These are phyloP conservation scores for Lantana camara DNA, from an alignment of 257 asterid genomes.

Conservation along the genomic window DNA sequence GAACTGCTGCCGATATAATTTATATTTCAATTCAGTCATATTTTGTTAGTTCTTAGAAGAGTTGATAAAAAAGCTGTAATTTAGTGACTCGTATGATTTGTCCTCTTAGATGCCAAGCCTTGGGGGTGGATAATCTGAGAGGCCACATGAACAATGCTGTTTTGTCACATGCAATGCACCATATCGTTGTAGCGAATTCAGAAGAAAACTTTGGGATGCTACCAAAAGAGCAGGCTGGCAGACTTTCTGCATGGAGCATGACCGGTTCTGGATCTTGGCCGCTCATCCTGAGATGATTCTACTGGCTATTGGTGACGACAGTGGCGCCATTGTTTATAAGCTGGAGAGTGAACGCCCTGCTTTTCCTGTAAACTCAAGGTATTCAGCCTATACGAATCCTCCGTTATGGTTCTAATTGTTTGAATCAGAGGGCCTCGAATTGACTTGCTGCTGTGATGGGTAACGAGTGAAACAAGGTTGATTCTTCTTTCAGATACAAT, in stretches of 20 bases:
- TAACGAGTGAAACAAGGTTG: too few relatives aligned
- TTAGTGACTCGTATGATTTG: slow-evolving; percentile 3
- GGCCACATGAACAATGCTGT: slow-evolving; percentile 99
- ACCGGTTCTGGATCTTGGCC: slow-evolving; percentile 95
- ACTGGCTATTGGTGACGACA: slow-evolving; percentile 97
- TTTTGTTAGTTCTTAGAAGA: not conserved
- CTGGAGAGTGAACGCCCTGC: slow-evolving; percentile 99
- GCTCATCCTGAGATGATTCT: slow-evolving; percentile 99
- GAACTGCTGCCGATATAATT: too few relatives aligned
- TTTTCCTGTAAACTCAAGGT: slow-evolving; percentile 81
- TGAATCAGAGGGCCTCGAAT: slow-evolving; percentile 60
- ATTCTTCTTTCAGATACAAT: too few relatives aligned
- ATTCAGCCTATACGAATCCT: slow-evolving; percentile 86
- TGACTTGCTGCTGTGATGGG: not conserved
- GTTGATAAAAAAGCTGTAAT: not conserved
- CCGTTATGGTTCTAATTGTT: slow-evolving; percentile 79
- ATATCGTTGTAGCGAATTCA: slow-evolving; percentile 90
- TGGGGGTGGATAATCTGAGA: slow-evolving; percentile 99
- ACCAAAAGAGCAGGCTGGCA: slow-evolving; percentile 96
- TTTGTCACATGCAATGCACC: slow-evolving; percentile 83
- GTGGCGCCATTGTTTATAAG: slow-evolving; percentile 96
- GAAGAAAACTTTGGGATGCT: slow-evolving; percentile 99
- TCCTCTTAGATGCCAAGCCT: slow-evolving; percentile 85
- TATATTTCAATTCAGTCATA: too few relatives aligned
- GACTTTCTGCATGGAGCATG: slow-evolving; percentile 95